phyloP scores from a whole-genome alignment of 345 rosid genomes.

The Nephelium lappaceum region DNA sequence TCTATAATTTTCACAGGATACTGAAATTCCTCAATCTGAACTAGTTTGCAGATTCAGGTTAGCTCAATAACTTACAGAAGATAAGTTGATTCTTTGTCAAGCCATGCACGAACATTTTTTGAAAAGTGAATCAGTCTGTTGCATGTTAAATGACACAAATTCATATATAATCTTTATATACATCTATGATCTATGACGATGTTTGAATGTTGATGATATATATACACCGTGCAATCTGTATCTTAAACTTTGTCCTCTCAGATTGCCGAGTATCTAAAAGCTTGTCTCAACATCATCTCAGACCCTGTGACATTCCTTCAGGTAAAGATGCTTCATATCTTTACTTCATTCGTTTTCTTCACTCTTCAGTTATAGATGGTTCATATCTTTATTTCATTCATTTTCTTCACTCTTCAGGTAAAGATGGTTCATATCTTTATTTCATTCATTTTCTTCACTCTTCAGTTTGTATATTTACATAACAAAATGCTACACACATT shows the following conservation, averaged over 20 bases:
- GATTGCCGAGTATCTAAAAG: slow-evolving; percentile 29
- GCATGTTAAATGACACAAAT: slow-evolving; percentile 24
- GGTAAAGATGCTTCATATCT: slow-evolving; percentile 29
- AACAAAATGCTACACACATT: background rate
- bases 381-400: background rate
- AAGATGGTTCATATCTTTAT: background rate
- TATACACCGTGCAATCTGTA: slow-evolving; percentile 14
- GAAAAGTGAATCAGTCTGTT: slow-evolving; percentile 1
- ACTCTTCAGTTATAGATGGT: too few species aligned
- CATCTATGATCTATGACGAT: background rate
- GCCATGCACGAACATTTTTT: too few species aligned
- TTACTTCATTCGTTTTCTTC: background rate
- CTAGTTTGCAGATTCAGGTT: too few species aligned
- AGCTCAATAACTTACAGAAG: too few species aligned
- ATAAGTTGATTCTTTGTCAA: too few species aligned
- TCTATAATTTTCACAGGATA: background rate
- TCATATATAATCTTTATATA: background rate
- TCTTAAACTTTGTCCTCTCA: slow-evolving; percentile 5
- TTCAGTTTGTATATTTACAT: too few species aligned
- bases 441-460: background rate
- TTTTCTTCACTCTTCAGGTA: slow-evolving; percentile 44
- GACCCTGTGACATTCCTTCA: slow-evolving; percentile 62
- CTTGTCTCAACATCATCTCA: slow-evolving; percentile 13
- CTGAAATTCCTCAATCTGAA: too few species aligned
- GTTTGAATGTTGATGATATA: slow-evolving; percentile 7